Evolutionary conservation across 495 filamentous ascomycete species (phyloP).

Genomic region (Recurvomyces mirabilis): DNA sequence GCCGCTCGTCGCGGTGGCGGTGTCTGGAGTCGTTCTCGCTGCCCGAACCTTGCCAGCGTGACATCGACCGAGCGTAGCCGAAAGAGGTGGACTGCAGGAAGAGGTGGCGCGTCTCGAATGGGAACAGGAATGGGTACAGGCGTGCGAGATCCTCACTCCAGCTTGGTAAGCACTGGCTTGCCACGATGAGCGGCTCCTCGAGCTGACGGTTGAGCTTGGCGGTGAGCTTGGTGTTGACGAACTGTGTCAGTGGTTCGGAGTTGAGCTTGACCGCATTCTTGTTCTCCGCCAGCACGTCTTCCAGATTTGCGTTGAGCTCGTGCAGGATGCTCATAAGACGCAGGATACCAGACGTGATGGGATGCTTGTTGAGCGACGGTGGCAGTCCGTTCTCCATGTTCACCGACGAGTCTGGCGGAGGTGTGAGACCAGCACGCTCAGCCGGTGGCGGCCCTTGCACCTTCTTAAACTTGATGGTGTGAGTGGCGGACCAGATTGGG

Average conservation of each 20-base stretch:
- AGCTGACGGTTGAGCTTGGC: slow-evolving; percentile 97
- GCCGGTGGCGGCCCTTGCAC: slow-evolving; percentile 78
- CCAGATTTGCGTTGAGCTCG: slow-evolving; percentile 85
- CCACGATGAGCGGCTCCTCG: slow-evolving; percentile 96
- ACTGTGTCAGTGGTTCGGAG: slow-evolving; percentile 81
- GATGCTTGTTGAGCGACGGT: slow-evolving; percentile 71
- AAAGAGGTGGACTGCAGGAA: slow-evolving; percentile 98
- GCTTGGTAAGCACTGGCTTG: slow-evolving; percentile 87
- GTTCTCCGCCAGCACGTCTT: slow-evolving; percentile 89
- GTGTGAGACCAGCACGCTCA: slow-evolving; percentile 54
- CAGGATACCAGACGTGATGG: slow-evolving; percentile 74
- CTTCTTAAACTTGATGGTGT: slow-evolving; percentile 83
- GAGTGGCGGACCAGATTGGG: slow-evolving; percentile 79
- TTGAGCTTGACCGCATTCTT: slow-evolving; percentile 59
- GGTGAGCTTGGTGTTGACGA: slow-evolving; percentile 97
- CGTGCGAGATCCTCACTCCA: slow-evolving; percentile 98
- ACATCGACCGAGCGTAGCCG: slow-evolving; percentile 95
- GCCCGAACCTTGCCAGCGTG: slow-evolving; percentile 89
- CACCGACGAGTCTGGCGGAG: slow-evolving; percentile 28
- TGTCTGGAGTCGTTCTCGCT: slow-evolving; percentile 58
- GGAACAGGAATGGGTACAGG: slow-evolving; percentile 95
- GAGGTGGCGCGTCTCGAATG: slow-evolving; percentile 93
- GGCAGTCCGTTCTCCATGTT: slow-evolving; percentile 52
- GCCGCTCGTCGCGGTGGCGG: slow-evolving; percentile 73
- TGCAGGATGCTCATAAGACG: slow-evolving; percentile 84